Base-by-base conservation (phyloP, 2,329 filamentous ascomycete species). In the Cladosporium halotolerans region DNA sequence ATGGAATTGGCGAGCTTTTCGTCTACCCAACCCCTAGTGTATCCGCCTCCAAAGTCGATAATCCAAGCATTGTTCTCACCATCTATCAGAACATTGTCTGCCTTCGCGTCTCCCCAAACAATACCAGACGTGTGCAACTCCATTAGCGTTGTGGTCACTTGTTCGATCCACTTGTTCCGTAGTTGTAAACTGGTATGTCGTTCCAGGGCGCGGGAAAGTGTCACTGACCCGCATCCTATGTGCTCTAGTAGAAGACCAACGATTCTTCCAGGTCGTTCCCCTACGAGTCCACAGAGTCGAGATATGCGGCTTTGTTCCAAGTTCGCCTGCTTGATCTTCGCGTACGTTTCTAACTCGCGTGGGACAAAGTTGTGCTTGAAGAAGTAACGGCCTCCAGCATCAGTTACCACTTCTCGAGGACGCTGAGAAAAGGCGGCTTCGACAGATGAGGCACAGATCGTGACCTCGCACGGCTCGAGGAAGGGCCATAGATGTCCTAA, bases 101-200 rank as follows among this genome's bases (percentile, higher is more conserved):
- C 54, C 43, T 65, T 63, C 9, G 54, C 63, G 43, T 66, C 62
- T 39, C 63, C 63, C 63, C 62, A 66, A 14, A 61, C 54, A 38
- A 65, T 56, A n/a, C 53, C 49, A 19, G 54, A 18, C 9, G 43
- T 53, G 53, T 64, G 62, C 4, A 65, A 55, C 45, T 47, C 34
- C 7, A 28, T 38, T 9, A 54, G 6, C 2, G 39, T 50, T 13
- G 16, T 3, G 4, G 19, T 28, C 4, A 54, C 41, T 31, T 56
- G 31, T 14, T 43, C 36, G 13, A 32, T 32, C 54, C 54, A 56
- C 11, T 36, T 16, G 6, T 45, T 28, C 19, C 44, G n/a, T 13
- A 13, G 28, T 43, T 31, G 32, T 34, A 28, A 8, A 16, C 47
- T 16, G 19, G 36, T 11, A n/a, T 42, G 14, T 13, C 28, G 16